phyloP scores from a whole-genome alignment of 805 yeast species.

The Metschnikowia matae region DNA sequence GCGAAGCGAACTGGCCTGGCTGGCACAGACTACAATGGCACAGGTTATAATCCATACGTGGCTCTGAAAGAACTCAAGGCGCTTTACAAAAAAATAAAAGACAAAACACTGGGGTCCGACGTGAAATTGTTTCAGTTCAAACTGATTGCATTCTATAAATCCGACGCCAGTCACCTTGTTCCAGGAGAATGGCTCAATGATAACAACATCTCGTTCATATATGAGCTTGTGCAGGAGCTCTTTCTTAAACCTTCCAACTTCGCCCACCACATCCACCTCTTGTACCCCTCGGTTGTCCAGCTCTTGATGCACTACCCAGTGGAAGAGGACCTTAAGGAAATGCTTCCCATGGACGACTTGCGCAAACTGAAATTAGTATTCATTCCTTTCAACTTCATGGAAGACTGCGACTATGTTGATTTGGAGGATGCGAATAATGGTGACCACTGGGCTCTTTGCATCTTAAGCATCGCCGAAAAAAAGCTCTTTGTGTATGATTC shows the following conservation, averaged over 20 bases:
- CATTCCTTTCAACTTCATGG: slow-evolving; percentile 65
- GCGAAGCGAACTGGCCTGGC: background rate
- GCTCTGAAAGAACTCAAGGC: slow-evolving; percentile 8
- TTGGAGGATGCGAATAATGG: slow-evolving; percentile 60
- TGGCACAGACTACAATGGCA: background rate
- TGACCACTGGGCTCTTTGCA: slow-evolving; percentile 70
- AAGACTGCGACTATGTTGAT: slow-evolving; percentile 31
- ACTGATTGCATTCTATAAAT: slow-evolving; percentile 54
- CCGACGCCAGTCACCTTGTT: slow-evolving; percentile 53
- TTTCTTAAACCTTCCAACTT: slow-evolving; percentile 19
- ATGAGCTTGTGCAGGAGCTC: slow-evolving; percentile 40
- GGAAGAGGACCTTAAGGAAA: slow-evolving; percentile 34
- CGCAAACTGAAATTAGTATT: slow-evolving; percentile 46
- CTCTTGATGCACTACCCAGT: slow-evolving; percentile 48
- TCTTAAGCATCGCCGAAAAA: slow-evolving; percentile 46
- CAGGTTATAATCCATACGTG: slow-evolving; percentile 6
- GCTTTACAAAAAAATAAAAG: slow-evolving; percentile 7
- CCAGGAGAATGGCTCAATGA: slow-evolving; percentile 76
- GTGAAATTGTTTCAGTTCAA: slow-evolving; percentile 45
- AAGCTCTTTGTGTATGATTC: slow-evolving; percentile 59
- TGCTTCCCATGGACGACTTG: slow-evolving; percentile 32
- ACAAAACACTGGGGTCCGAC: slow-evolving; percentile 12
- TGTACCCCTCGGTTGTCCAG: slow-evolving; percentile 62
- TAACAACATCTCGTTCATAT: slow-evolving; percentile 60
- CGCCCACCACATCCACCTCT: slow-evolving; percentile 26